Evolutionary conservation across 208 protist species (phyloP), one percentile per base, ranked within the genome.

Genomic region (Trypanosoma rangeli): DNA sequence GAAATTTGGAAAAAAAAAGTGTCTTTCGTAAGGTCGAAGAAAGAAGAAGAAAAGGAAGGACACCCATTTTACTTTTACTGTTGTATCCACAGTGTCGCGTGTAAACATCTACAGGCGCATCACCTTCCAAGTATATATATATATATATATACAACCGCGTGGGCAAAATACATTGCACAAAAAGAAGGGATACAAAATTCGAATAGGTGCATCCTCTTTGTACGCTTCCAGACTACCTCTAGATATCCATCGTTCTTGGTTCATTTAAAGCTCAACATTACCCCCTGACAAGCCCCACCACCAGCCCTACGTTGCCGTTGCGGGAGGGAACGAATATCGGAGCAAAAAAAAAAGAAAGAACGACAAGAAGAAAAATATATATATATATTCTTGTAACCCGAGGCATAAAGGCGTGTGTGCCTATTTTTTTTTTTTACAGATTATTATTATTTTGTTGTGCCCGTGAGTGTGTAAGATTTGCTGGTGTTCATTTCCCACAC

Each of bases 21-120:
- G 8, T 46, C 15, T 46, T 1, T 46, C 33, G 42, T 46, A 46
- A 46, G 42, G 8, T 9, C 15, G 42, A 46, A 16, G 42, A 46
- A 46, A 42, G 37, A 29, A 35, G 49, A 65, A 73, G 64, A 73
- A 48, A 57, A 64, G 22, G 31, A n/a, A 64, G 28, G 26, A 37
- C 50, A 48, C 33, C 35, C 18, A 22, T 24, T 39, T 20, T 24
- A n/a, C 54, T 3, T 24, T 44, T 18, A 31, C 13, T 60, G n/a
- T 20, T 24, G 18, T 48, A 35, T 16, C 20, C 10, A 28, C 42
- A 24, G 16, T 16, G n/a, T 2, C 37, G 18, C 18, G 33, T 49
- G 20, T 64, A 64, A 28, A 26, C 37, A 64, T 12, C 7, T 35
- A 33, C 18, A 64, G 9, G 18, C 4, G 29, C 29, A 53, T 53